Evolutionary conservation across 306 rosid species (phyloP).

Genomic region (Senna siamea): DNA sequence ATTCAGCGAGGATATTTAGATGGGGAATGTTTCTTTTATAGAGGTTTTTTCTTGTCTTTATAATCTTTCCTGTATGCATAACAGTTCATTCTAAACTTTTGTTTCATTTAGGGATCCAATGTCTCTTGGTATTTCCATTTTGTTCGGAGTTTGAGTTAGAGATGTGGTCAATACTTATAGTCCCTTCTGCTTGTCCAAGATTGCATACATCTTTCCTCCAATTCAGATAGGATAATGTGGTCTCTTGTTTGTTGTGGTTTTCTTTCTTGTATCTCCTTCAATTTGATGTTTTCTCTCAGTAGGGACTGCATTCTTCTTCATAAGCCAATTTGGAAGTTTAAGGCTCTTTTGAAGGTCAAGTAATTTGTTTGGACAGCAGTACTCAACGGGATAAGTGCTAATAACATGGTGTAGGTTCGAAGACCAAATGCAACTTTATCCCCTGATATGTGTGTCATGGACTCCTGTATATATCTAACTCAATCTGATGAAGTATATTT

Average conservation of each 20-base stretch:
- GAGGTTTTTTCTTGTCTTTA: too few relatives aligned
- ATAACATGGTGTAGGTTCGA: neutral
- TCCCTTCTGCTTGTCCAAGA: too few relatives aligned
- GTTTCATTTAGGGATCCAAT: too few relatives aligned
- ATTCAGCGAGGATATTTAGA: too few relatives aligned
- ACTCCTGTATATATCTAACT: neutral
- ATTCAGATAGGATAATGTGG: neutral
- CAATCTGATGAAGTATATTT: neutral
- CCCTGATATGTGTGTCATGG: neutral
- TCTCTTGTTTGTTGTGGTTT: neutral
- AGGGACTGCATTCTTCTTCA: neutral
- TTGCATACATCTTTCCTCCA: neutral
- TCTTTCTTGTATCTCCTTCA: neutral
- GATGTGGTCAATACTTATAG: too few relatives aligned
- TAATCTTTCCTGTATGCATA: too few relatives aligned
- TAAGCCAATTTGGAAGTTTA: neutral
- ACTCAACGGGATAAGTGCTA: neutral
- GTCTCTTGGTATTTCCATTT: neutral
- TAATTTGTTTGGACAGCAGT: neutral
- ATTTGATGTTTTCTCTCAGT: neutral
- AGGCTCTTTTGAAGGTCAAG: neutral
- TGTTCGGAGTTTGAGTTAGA: too few relatives aligned
- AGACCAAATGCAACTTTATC: neutral
- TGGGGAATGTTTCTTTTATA: neutral
- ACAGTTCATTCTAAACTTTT: too few relatives aligned